Base-by-base conservation (phyloP, 2,329 filamentous ascomycete genomes). In the Penicillium thymicola region DNA sequence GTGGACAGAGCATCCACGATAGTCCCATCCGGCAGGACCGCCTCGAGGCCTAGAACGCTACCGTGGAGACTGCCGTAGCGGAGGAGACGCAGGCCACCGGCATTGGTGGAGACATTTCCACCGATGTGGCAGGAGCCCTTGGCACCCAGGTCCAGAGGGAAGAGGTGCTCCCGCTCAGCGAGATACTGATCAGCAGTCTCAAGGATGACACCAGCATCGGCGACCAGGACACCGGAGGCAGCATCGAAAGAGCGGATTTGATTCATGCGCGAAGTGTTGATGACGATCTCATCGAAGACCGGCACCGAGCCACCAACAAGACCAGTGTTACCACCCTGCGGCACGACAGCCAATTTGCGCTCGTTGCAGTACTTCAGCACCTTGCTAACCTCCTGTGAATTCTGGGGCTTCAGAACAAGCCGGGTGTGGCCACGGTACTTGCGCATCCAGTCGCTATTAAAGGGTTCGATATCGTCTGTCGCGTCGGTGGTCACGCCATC, bases 381-480 rank as follows among this genome's bases (percentile, higher is more conserved):
- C 76, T 89, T 84, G 83, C 91, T 96, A 67, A 97, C 90, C 75
- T 99, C 88, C 67, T 93, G 87, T 0, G 90, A 93, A 16, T 85
- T 89, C 50, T 82, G 84, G 11, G 94, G 94, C 77, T 92, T 95
- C 60, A 99, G 78, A 5, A 97, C 92, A 27, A 99, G 79, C 69
- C 87, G 86, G 59, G 90, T 86, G 75, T 97, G 92, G 30, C 94
- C 95, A 59, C 90, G 87, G 79, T 96, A 99, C 78, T 99, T 99
- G 76, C 90, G 88, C 92, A 99, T 97, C 94, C 95, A 99, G 78
- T 99, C 94, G 71, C 87, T 86, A 76, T 99, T 99, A 82, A 92
- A 99, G 8, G 89, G 84, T 72, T 94, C 90, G 63, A 97, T 82
- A 71, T 97, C 94, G 67, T 90, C 89, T 2, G 81, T 78, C 14